Evolutionary conservation across 805 yeast species (phyloP).

Genomic region (Naumovozyma castellii): DNA sequence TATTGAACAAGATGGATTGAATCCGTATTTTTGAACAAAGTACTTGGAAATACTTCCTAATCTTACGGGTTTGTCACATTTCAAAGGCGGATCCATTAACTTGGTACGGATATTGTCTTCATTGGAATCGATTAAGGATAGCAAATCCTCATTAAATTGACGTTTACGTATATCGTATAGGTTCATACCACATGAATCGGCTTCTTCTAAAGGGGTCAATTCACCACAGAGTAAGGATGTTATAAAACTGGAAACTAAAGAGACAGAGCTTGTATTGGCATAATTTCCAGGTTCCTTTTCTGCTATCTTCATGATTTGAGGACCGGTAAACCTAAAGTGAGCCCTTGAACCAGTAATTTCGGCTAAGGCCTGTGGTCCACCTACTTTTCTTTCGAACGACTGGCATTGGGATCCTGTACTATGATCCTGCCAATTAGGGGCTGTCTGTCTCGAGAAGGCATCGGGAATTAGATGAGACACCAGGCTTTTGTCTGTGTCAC

Average conservation of each 20-base stretch:
- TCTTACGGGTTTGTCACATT: slow-evolving; percentile 36
- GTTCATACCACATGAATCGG: slow-evolving; percentile 93
- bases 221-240: slow-evolving; percentile 61
- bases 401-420: slow-evolving; percentile 64
- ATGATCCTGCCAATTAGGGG: slow-evolving; percentile 96
- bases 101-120: slow-evolving; percentile 12
- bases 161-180: slow-evolving; percentile 58
- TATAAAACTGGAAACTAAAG: slow-evolving; percentile 70
- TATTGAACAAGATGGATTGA: slow-evolving; percentile 45
- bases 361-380: slow-evolving; percentile 53
- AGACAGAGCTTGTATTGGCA: slow-evolving; percentile 48
- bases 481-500: slow-evolving; percentile 27
- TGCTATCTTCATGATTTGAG: slow-evolving; percentile 74
- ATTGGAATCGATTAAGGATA: slow-evolving; percentile 31
- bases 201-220: slow-evolving; percentile 59
- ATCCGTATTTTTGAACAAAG: slow-evolving; percentile 56
- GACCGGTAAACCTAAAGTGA: slow-evolving; percentile 83
- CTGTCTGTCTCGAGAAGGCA: slow-evolving; percentile 52
- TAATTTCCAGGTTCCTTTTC: slow-evolving; percentile 44
- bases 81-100: slow-evolving; percentile 29
- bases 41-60: slow-evolving; percentile 48
- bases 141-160: slow-evolving; percentile 46
- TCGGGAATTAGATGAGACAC: slow-evolving; percentile 37
- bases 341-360: slow-evolving; percentile 74
- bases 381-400: slow-evolving; percentile 49